phyloP scores from a whole-genome alignment of 192 early-diverging fungal genomes.

The Coemansia furcata region DNA sequence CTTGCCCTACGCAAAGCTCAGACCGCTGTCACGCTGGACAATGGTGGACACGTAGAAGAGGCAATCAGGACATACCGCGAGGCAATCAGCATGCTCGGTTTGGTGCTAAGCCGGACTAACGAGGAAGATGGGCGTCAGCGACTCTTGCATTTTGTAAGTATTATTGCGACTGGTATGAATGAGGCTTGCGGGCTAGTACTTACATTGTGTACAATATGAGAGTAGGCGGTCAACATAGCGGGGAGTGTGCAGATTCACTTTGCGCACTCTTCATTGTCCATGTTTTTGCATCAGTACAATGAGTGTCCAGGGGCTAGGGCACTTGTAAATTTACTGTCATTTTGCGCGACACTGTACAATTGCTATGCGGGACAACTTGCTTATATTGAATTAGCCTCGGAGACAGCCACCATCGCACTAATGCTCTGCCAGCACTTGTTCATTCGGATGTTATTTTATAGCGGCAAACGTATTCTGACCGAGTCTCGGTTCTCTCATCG shows the following conservation, averaged over 20 bases:
- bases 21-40: constrained; percentile 52
- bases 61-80: constrained; percentile 53
- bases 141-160: constrained; percentile 54
- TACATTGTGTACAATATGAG: neutral
- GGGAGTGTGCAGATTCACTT: neutral
- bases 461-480: constrained; percentile 55
- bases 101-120: constrained; percentile 50
- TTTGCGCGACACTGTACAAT: neutral
- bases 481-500: constrained; percentile 47
- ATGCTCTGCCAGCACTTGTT: neutral
- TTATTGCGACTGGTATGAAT: neutral
- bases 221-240: neutral
- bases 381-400: neutral
- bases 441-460: constrained; percentile 6
- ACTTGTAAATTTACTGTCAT: neutral
- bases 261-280: neutral
- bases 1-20: constrained; percentile 54
- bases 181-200: neutral
- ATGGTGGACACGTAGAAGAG: constrained; percentile 51
- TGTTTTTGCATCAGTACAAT: constrained; percentile 2
- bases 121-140: constrained; percentile 53
- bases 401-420: neutral
- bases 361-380: neutral
- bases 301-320: constrained; percentile 1
- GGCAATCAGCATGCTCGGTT: constrained; percentile 56